Evolutionary conservation across 225 moss, liverwort and hornwort genomes (phyloP).

Genomic region (Pleurozium schreberi): DNA sequence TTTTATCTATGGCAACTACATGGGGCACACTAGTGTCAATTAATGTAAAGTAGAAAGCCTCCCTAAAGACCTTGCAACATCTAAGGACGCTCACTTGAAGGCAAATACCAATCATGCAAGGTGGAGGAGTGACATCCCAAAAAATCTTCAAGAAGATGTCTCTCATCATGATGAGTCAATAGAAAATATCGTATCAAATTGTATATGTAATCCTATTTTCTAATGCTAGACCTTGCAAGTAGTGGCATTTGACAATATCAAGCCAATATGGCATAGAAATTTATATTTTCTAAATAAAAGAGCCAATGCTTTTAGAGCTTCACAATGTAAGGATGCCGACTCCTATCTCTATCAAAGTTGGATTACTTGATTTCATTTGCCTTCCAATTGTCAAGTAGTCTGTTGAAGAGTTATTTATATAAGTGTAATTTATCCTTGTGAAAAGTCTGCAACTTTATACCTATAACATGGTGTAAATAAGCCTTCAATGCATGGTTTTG

Average conservation of each 20-base stretch:
- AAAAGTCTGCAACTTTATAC: neutral
- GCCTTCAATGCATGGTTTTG: neutral
- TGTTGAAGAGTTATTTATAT: neutral
- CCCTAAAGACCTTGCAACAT: accelerated
- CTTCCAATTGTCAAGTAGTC: neutral
- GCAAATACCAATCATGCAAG: neutral
- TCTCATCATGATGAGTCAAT: too few relatives aligned
- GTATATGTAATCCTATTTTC: too few relatives aligned
- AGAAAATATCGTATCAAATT: too few relatives aligned
- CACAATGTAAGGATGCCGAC: neutral
- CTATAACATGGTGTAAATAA: neutral
- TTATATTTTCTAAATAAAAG: too few relatives aligned
- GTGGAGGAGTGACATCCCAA: too few relatives aligned
- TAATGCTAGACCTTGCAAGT: too few relatives aligned
- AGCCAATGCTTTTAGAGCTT: too few relatives aligned
- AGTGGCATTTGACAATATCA: too few relatives aligned
- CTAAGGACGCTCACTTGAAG: neutral
- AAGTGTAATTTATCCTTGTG: accelerated
- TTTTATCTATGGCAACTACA: too few relatives aligned
- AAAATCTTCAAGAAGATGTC: too few relatives aligned
- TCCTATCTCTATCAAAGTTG: neutral
- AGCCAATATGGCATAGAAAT: too few relatives aligned
- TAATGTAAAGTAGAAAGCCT: neutral
- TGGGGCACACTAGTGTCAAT: too few relatives aligned
- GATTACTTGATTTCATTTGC: neutral